phyloP scores from a whole-genome alignment of 345 rosid genomes.

The Xanthoceras sorbifolium region DNA sequence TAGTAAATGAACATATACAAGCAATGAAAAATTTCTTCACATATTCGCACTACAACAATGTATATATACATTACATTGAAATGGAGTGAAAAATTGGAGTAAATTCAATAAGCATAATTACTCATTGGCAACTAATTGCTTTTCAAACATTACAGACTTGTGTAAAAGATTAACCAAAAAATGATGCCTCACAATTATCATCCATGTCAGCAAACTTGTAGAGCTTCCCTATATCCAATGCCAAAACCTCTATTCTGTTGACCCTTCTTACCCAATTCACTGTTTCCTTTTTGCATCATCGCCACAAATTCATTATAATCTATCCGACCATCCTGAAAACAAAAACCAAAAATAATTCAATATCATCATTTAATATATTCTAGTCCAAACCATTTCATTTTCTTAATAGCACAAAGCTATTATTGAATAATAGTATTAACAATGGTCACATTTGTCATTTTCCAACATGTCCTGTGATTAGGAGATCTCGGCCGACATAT shows the following conservation, averaged over 20 bases:
- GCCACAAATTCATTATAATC: constrained; percentile 73
- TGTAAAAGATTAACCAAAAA: background rate
- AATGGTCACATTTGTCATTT: no score
- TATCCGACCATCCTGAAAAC: constrained; percentile 63
- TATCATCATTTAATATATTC: background rate
- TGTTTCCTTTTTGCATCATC: constrained; percentile 60
- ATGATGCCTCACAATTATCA: background rate
- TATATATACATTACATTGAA: no score
- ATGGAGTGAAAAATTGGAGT: background rate
- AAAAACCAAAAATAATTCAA: background rate
- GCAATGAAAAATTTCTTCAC: background rate
- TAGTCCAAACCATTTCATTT: background rate
- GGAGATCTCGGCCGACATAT: no score
- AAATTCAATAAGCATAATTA: background rate
- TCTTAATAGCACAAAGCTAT: no score
- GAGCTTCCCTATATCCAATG: constrained; percentile 41
- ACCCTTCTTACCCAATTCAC: constrained; percentile 35
- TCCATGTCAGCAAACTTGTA: constrained; percentile 39
- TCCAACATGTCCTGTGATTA: background rate
- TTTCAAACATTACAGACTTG: background rate
- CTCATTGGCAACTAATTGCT: background rate
- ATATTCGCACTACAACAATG: background rate
- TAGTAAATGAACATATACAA: background rate
- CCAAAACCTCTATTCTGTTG: constrained; percentile 28
- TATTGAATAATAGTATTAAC: no score